Base-by-base conservation (phyloP, 306 rosid species). In the Acacia crassicarpa region DNA sequence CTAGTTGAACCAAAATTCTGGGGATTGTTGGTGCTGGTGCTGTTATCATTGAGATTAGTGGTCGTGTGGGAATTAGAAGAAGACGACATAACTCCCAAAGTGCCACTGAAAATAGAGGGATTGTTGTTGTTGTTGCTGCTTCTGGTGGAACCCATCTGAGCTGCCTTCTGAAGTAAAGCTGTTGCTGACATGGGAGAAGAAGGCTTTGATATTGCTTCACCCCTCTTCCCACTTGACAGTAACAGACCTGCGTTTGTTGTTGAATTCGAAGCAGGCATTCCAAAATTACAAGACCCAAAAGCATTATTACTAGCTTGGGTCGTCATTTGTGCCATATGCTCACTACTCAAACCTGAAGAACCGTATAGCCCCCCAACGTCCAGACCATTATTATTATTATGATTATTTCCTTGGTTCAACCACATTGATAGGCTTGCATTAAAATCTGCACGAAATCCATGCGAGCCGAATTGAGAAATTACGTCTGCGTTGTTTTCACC, bases 131-230 rank as follows among this genome's bases (percentile, higher is more conserved):
- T 83, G n/a, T 1, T 51, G 22, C 5, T 8, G 23, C 84, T 82
- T 84, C 83, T 84, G 44, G 90, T 87, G 46, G 94, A 91, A n/a
- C 94, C 94, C 87, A 91, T 85, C 20, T 89, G 92, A 4, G 94
- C 94, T 74, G 94, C 94, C 41, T 91, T 87, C 78, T 87, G 90
- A 27, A 91, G 83, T 74, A 91, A 85, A 0, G 94, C 94, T 49
- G 94, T 91, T 0, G 94, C 94, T 63, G 94, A 91, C 98, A 95
- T 90, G 3, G 98, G 94, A 10, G 88, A 82, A 33, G 87, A 51
- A 4, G 91, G 82, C 33, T 83, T 81, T 45, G 87, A 67, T 14
- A 67, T 67, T 0, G 73, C 82, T 72, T 85, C 97, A 22, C 84
- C 87, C 20, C 86, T 86, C 25, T 81, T 49, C 56, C 84, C 91